Evolutionary conservation across 306 rosid species (phyloP).

Genomic region (Gillenia trifoliata): DNA sequence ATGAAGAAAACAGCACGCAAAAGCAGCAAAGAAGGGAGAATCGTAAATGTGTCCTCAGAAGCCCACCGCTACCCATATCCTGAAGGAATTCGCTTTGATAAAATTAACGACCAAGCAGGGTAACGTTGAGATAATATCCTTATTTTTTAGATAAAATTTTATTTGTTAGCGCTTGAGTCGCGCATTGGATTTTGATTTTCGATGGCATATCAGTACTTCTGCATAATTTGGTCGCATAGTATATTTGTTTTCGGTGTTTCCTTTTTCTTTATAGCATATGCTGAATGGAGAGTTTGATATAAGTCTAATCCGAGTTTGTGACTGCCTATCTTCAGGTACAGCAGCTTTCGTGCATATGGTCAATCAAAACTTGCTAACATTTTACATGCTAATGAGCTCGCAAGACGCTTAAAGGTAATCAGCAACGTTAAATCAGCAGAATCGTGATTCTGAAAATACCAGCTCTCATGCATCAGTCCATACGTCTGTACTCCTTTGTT

Average conservation of each 20-base stretch:
- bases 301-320: neutral
- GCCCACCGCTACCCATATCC: constrained; percentile 58
- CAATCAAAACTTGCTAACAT: constrained; percentile 89
- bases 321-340: constrained; percentile 46
- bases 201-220: too few relatives aligned
- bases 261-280: neutral
- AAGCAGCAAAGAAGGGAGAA: constrained; percentile 73
- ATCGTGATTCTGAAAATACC: neutral
- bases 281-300: constrained; percentile 1
- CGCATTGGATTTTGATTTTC: too few relatives aligned
- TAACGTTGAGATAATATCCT: constrained; percentile 19
- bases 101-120: constrained; percentile 63
- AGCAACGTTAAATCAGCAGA: neutral
- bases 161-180: too few relatives aligned
- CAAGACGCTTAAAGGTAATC: constrained; percentile 66
- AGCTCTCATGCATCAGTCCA: too few relatives aligned
- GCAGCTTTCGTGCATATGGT: constrained; percentile 65
- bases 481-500: too few relatives aligned
- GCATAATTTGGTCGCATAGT: too few relatives aligned
- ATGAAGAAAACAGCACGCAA: constrained; percentile 66
- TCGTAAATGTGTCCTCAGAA: constrained; percentile 64
- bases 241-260: neutral
- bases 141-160: neutral
- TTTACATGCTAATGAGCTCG: constrained; percentile 81
- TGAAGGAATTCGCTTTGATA: constrained; percentile 69